Base-by-base conservation (phyloP, 139 green algal genomes). In the Helicosporidium sp. region DNA sequence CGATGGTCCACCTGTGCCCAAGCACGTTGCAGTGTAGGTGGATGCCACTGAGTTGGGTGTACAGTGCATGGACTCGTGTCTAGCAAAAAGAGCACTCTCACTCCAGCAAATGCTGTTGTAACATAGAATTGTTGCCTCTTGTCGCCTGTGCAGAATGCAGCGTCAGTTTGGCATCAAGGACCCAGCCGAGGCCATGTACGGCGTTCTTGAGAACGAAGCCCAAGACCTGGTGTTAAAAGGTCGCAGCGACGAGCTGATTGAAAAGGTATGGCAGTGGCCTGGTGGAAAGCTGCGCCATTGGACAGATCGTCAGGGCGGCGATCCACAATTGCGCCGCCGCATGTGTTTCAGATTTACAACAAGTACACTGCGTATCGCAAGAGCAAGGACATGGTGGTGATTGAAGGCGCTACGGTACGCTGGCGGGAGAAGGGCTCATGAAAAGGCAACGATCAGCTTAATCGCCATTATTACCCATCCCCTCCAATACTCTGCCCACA, bases 361-460 rank as follows among this genome's bases (percentile, higher is more conserved):
- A n/a, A n/a, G n/a, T 77, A 53, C 45, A 37, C 42, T 25, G 19
- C 46, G 2, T 76, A 78, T 60, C 66, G 51, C 26, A 47, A 59
- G 24, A 37, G 42, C 35, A 52, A 79, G 23, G 74, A 77, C 37
- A 23, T 81, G 35, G 60, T 79, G n/a, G 26, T 84, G 0, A n/a
- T 80, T 17, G 64, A 74, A 33, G 71, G 68, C 17, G 43, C 62
- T 36, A 61, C 65, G 41, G 37, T 55, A 39, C 16, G 54, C 58
- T 53, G 48, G 67, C 31, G 7, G 31, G 8, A n/a, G n/a, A n/a
- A n/a, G n/a, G n/a, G n/a, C n/a, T n/a, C n/a, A n/a, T n/a, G n/a
- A n/a, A n/a, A n/a, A n/a, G n/a, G n/a, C n/a, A n/a, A n/a, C n/a
- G n/a, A n/a, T n/a, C n/a, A n/a, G n/a, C n/a, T n/a, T n/a, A n/a